Evolutionary conservation across 2,329 filamentous ascomycete species (phyloP), one percentile per base, ranked within the genome.

Genomic region (Pestalotiopsis sp.): DNA sequence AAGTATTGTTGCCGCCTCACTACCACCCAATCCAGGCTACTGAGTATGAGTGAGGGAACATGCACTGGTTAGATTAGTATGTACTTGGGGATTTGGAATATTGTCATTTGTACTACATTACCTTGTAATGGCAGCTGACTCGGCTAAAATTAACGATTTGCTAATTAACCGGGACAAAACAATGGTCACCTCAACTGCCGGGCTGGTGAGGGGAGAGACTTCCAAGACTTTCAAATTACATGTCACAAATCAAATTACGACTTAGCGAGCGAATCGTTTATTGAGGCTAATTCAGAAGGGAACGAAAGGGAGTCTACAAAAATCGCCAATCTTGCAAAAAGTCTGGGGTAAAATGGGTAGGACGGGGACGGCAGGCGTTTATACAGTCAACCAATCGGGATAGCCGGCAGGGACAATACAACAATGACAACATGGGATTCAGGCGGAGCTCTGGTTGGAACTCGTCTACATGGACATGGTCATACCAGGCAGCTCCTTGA

Each of bases 241-340:
- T 20, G n/a, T 17, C 31, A 40, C n/a, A 38, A 62, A 4, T 14
- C 59, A 38, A 20, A 36, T 31, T 40, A 52, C 63, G 58, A 36
- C 67, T 52, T 72, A 80, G 23, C 52, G 56, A 13, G 72, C 60
- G 68, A 17, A 45, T 12, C 68, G 64, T 59, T n/a, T 23, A 63
- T 56, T 67, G 59, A 38, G 56, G 66, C 41, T 56, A 66, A 36
- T 63, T 56, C 69, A 68, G 69, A 65, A 68, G 68, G 71, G 72
- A 13, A 52, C 4, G 45, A 52, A 52, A 23, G 36, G 61, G 68
- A 66, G 68, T 72, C 71, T 69, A 64, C 69, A 66, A 74, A 66
- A 75, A 17, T 14, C 17, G 59, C 27, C 74, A 69, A 75, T 77
- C 70, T 71, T 49, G 66, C 20, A 49, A 49, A 64, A 45, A 52